Percentiles rank a stretch among this genome's conserved stretches.
These are phyloP conservation scores for Plectranthus barbatus DNA, from an alignment of 257 asterid species.

Conservation along the genomic window DNA sequence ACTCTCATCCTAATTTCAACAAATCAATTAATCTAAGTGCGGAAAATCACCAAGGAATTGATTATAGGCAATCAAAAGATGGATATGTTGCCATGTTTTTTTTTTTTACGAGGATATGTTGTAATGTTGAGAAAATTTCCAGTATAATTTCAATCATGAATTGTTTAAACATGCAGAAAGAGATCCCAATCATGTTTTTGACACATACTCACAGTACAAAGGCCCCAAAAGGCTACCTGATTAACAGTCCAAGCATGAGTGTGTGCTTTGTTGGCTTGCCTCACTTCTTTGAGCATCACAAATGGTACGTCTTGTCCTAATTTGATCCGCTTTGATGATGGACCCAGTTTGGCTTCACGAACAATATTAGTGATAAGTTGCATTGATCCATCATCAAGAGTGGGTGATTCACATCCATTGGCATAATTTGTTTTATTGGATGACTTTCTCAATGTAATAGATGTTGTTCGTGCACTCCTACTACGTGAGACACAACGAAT, in stretches of 20 bases:
- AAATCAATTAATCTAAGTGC: constrained; percentile 15
- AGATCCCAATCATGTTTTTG: not conserved
- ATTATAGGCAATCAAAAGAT: not conserved
- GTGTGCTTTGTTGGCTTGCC: constrained; percentile 33
- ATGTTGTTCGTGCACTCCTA: constrained; percentile 39
- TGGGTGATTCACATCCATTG: constrained; percentile 43
- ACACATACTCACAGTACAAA: not conserved
- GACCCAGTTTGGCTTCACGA: constrained; percentile 78
- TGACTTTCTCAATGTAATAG: constrained; percentile 39
- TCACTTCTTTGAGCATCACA: constrained; percentile 21
- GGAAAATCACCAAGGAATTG: constrained; percentile 4
- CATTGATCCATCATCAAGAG: constrained; percentile 43
- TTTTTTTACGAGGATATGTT: not conserved
- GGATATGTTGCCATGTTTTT: not conserved
- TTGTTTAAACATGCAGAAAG: not conserved
- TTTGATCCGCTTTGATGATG: constrained; percentile 79
- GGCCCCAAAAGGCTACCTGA: constrained; percentile 36
- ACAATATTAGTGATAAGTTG: constrained; percentile 53
- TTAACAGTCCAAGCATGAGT: constrained; percentile 37
- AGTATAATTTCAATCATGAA: not conserved
- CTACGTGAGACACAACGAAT: constrained; percentile 76
- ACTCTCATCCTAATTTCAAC: constrained; percentile 38
- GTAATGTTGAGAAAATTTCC: too few species aligned
- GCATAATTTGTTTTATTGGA: constrained; percentile 29
- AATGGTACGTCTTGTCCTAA: constrained; percentile 54